phyloP scores from a whole-genome alignment of 306 rosid species.

The Cicer chorassanicum region DNA sequence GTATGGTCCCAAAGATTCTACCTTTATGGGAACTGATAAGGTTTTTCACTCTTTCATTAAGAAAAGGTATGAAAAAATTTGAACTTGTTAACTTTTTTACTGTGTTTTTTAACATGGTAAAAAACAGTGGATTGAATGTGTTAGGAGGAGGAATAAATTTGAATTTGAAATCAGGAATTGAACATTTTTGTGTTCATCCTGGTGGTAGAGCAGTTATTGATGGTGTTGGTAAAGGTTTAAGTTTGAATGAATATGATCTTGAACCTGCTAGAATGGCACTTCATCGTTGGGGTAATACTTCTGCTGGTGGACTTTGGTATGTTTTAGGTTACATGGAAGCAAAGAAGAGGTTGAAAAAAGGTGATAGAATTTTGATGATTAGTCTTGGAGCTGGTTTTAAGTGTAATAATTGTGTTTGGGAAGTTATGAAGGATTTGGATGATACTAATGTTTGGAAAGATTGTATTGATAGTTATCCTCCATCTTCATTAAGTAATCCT shows the following conservation, averaged over 20 bases:
- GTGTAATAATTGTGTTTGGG: conserved; percentile 94
- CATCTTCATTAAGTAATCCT: conserved; percentile 51
- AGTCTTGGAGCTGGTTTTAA: conserved; percentile 93
- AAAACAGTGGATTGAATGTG: conserved; percentile 21
- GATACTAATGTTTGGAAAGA: conserved; percentile 74
- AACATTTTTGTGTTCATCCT: conserved; percentile 84
- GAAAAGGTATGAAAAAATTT: neutral
- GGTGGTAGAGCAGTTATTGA: conserved; percentile 80
- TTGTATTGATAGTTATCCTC: conserved; percentile 67
- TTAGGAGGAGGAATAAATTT: conserved; percentile 54
- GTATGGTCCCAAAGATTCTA: conserved; percentile 59
- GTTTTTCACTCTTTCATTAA: conserved; percentile 36
- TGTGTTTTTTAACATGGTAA: conserved; percentile 20
- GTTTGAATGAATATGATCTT: conserved; percentile 60
- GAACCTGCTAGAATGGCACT: conserved; percentile 90
- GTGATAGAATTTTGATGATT: conserved; percentile 73
- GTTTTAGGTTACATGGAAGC: conserved; percentile 95
- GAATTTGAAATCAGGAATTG: conserved; percentile 66
- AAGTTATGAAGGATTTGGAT: conserved; percentile 68
- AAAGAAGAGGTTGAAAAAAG: conserved; percentile 77
- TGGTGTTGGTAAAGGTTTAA: conserved; percentile 73
- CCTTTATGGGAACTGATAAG: conserved; percentile 64
- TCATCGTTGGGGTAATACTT: conserved; percentile 84
- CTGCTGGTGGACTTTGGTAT: conserved; percentile 90
- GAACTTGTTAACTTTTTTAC: conserved; percentile 41